Conservation (phyloP, 2,329 filamentous ascomycete species). For the Venturia nashicola region DNA sequence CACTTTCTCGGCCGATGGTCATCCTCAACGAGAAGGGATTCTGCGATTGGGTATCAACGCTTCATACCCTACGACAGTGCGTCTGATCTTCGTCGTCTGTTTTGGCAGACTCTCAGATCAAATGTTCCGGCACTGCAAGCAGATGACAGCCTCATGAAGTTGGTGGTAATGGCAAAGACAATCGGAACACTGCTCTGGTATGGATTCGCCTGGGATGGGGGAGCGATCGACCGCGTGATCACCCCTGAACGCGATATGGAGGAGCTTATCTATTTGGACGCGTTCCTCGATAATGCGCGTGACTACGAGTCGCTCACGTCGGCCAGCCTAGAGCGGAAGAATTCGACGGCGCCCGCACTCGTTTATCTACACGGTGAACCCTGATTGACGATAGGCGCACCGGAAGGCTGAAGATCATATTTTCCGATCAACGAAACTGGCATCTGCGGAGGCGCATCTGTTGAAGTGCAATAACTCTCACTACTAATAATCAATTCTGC, state of each 20-base stretch:
- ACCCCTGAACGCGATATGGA: slow-evolving; percentile 36
- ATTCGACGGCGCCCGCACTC: background rate
- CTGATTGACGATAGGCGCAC: background rate
- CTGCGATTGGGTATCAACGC: background rate
- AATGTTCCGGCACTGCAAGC: slow-evolving; percentile 25
- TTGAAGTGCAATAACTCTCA: too few relatives aligned
- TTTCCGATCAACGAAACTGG: background rate
- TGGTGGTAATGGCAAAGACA: slow-evolving; percentile 33
- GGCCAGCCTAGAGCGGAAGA: background rate
- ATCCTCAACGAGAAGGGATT: slow-evolving; percentile 15
- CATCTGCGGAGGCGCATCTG: background rate
- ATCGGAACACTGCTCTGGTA: slow-evolving; percentile 51
- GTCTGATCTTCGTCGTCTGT: slow-evolving; percentile 30
- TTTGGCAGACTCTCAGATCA: slow-evolving; percentile 35
- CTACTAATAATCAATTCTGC: too few relatives aligned
- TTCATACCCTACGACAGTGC: slow-evolving; percentile 34
- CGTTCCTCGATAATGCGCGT: slow-evolving; percentile 19
- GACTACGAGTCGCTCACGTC: background rate
- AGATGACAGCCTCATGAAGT: slow-evolving; percentile 16
- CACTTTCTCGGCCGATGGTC: slow-evolving; percentile 41
- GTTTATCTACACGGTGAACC: background rate
- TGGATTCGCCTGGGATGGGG: slow-evolving; percentile 51
- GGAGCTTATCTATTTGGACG: slow-evolving; percentile 42
- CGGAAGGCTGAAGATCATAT: background rate
- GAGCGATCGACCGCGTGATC: slow-evolving; percentile 45